phyloP scores from a whole-genome alignment of 139 green algal species.

The Edaphochlamys debaryana region DNA sequence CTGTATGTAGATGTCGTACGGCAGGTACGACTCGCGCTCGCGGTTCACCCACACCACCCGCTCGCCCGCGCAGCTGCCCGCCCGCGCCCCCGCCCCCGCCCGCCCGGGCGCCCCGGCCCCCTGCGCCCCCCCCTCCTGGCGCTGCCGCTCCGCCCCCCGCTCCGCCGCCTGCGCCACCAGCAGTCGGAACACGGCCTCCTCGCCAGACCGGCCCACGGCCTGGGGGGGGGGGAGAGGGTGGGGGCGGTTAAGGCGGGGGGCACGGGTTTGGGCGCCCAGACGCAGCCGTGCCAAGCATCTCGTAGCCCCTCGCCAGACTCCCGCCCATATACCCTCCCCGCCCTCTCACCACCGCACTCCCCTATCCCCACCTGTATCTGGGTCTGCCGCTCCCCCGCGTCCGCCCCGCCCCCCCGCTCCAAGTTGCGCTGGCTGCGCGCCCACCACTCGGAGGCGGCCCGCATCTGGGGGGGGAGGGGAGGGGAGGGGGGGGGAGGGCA shows the following conservation, averaged over 20 bases:
- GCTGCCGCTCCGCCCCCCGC: background rate
- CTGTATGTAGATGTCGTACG: slow-evolving; percentile 51
- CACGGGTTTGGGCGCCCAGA: no score
- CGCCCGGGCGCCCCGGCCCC: background rate
- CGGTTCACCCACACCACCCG: slow-evolving; percentile 59
- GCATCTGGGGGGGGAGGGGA: background rate
- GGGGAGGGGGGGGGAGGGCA: background rate
- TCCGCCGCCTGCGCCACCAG: slow-evolving; percentile 18
- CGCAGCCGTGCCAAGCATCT: no score
- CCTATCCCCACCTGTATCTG: background rate
- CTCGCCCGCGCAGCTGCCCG: background rate
- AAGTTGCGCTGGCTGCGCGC: background rate
- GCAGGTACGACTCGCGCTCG: slow-evolving; percentile 45
- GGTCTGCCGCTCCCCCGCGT: background rate
- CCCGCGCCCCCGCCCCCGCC: background rate
- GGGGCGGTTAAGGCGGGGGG: no score
- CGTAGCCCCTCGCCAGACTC: no score
- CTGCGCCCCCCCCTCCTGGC: background rate
- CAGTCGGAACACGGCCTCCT: slow-evolving; percentile 52
- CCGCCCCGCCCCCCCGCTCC: background rate
- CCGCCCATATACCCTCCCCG: no score
- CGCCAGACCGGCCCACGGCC: slow-evolving; percentile 48
- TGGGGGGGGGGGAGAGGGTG: background rate
- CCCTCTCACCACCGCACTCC: no score
- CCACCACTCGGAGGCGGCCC: background rate